These are phyloP conservation scores for Dothiorella sarmentorum DNA, from an alignment of 2,329 filamentous ascomycete species.

Conservation along the genomic window DNA sequence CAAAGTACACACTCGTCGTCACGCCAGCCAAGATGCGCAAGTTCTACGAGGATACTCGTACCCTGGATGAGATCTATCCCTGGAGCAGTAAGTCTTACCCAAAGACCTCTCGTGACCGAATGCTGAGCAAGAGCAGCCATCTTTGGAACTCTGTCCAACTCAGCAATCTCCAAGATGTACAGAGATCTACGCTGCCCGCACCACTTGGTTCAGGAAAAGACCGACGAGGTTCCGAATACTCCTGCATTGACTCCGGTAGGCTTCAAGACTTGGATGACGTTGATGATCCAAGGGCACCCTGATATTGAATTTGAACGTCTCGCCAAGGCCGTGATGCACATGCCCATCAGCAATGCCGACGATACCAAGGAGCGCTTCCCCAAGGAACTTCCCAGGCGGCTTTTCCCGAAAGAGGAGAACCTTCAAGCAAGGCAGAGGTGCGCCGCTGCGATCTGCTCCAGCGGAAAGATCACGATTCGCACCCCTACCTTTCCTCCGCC, in stretches of 20 bases:
- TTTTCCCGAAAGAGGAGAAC: slow-evolving; percentile 64
- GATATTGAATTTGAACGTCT: slow-evolving; percentile 71
- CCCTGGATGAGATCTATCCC: slow-evolving; percentile 64
- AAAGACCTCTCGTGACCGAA: neutral
- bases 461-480: slow-evolving; percentile 38
- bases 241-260: slow-evolving; percentile 47
- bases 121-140: slow-evolving; percentile 29
- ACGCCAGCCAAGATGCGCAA: slow-evolving; percentile 70
- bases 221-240: slow-evolving; percentile 32
- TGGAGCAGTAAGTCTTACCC: slow-evolving; percentile 57
- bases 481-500: slow-evolving; percentile 34
- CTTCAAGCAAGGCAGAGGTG: slow-evolving; percentile 57
- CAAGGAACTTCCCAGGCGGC: slow-evolving; percentile 69
- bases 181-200: slow-evolving; percentile 47
- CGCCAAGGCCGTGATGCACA: slow-evolving; percentile 62
- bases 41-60: slow-evolving; percentile 66
- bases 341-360: slow-evolving; percentile 66
- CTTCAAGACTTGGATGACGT: slow-evolving; percentile 62
- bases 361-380: slow-evolving; percentile 71
- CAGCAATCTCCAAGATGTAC: slow-evolving; percentile 45
- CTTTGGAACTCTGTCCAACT: slow-evolving; percentile 42
- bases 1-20: slow-evolving; percentile 66
- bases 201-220: slow-evolving; percentile 44
- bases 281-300: slow-evolving; percentile 71
- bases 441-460: slow-evolving; percentile 56